Base-by-base conservation (phyloP, 768 basidiomycete genomes). In the Tulasnella sp. region DNA sequence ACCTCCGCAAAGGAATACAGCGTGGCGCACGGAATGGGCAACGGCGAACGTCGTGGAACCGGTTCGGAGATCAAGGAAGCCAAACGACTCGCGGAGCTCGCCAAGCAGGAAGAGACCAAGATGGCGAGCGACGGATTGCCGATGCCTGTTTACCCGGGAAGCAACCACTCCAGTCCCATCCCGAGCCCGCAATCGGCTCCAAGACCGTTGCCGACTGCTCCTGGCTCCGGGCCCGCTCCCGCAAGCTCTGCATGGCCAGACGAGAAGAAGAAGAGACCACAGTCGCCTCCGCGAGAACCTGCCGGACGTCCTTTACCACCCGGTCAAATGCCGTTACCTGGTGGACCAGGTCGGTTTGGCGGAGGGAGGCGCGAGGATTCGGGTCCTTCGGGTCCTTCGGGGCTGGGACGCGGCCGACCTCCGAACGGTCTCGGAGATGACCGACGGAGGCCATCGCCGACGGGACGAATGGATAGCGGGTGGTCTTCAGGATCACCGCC, bases 1-100 rank as follows among this genome's bases (percentile, higher is more conserved):
- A 98, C 96, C 0, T 88, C 86, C 83, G 86, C 96, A 89, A 77
- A 84, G 78, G 81, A 84, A 52, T 82, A 84, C 34, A 84, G 84
- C 16, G 83, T 84, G 74, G 80, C 83, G 31, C 77, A 80, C 31
- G 82, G 77, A 36, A 71, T 44, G 44, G 78, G 78, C 10, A 72
- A 42, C 21, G 78, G 78, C 24, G 78, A 74, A 34, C 62, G 78
- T 7, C 71, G 6, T 21, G 76, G 76, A 31, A 40, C 6, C 39
- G 78, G 78, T 39, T 19, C 40, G n/a, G 78, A 79, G 40, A 44
- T 79, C n/a, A n/a, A 36, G 19, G 78, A 72, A 71, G 78, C 73
- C 16, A 36, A 74, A 31, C 73, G 71, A 44, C 31, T 79, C 19
- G 78, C 78, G 19, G 71, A 42, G 8, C 40, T 62, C 24, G 76